Conservation (phyloP, 139 green algal species). For the Limnomonas spitsbergensis region DNA sequence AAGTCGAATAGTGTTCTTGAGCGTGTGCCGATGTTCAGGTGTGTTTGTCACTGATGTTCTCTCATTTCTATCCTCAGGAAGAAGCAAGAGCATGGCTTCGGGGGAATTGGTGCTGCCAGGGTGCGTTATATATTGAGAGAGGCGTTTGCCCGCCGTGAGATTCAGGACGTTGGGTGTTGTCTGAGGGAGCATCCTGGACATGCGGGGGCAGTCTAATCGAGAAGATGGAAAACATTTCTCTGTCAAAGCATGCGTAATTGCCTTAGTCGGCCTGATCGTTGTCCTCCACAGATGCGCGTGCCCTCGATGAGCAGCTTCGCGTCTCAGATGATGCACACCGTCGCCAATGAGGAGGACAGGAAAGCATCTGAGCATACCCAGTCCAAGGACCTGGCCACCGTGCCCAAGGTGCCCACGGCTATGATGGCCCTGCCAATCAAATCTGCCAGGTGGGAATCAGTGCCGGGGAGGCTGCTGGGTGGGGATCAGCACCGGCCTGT, state of each 20-base stretch:
- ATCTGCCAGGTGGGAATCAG: conserved; percentile 12
- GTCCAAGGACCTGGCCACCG: background rate
- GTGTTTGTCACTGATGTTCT: too few species aligned
- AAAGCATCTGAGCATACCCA: background rate
- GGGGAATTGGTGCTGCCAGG: background rate
- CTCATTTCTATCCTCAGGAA: too few species aligned
- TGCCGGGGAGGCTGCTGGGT: too few species aligned
- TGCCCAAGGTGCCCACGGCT: conserved; percentile 27
- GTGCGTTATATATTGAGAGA: too few species aligned
- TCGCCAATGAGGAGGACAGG: conserved; percentile 33
- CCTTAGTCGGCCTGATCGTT: background rate
- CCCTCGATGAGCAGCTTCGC: conserved; percentile 27
- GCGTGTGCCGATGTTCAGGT: too few species aligned
- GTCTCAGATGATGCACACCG: conserved; percentile 32
- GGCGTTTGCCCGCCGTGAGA: too few species aligned
- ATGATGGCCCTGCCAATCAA: conserved; percentile 33
- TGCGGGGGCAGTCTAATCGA: background rate
- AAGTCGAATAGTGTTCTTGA: too few species aligned
- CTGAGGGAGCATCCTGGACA: background rate
- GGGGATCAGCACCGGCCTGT: background rate
- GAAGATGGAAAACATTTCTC: too few species aligned
- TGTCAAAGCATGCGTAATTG: background rate
- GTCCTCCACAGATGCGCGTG: conserved; percentile 16
- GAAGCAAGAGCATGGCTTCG: conserved; percentile 12
- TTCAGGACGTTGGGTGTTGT: background rate